Base-by-base conservation (phyloP, 169 alveolate species). In the Miamiensis avidus region DNA sequence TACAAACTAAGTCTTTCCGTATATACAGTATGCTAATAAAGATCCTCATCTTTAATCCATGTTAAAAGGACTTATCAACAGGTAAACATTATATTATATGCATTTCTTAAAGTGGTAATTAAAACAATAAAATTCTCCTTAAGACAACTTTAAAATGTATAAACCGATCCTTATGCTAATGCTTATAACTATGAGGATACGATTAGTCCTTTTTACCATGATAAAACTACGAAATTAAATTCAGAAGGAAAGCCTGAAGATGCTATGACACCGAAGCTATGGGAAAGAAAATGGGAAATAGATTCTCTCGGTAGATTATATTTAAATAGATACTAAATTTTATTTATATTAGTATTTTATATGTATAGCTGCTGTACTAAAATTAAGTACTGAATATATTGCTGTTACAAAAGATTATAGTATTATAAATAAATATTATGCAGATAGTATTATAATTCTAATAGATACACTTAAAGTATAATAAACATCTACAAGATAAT, bases 231-330 rank as follows among this genome's bases (percentile, higher is more conserved):
- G 74, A 87, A 90, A 81, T 87, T 85, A 69, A 49, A 82, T 75
- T 75, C 76, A 32, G 69, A 86, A 30, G 93, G 93, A 31, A 78
- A 84, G n/a, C 88, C 83, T 73, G 87, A 49, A 34, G 75, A 83
- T 26, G 95, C 93, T 25, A 91, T 91, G 95, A 88, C 78, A 81
- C 79, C 79, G 29, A 34, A 84, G 69, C 28, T 91, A 28, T 90
- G 92, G 92, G 95, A 91, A 86, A 91, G 95, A 81, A 91, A 91
- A 84, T 91, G 31, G 75, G 95, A 91, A 82, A 78, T 87, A 29
- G 95, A 91, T 78, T 91, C 95, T 72, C 81, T 91, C n/a, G n/a
- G n/a, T n/a, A n/a, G n/a, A n/a, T n/a, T n/a, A n/a, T n/a, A n/a
- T n/a, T n/a, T n/a, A n/a, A n/a, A n/a, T n/a, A n/a, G n/a, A n/a